phyloP scores from a whole-genome alignment of 805 yeast species.

The Pichia heedii region DNA sequence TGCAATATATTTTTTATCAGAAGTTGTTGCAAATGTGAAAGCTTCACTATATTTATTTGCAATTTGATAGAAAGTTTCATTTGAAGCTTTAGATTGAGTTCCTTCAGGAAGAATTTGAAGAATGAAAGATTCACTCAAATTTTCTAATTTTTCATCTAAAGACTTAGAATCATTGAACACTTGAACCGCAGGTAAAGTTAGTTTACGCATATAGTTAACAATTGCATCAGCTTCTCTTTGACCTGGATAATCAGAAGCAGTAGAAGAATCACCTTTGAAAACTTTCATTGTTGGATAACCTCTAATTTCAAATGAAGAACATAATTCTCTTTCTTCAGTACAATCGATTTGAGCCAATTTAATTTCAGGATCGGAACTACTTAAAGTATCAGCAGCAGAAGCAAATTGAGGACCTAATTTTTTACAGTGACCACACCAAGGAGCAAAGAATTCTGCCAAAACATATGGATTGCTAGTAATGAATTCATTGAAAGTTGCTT shows the following conservation, averaged over 20 bases:
- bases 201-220: constrained; percentile 68
- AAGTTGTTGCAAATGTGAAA: constrained; percentile 48
- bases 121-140: constrained; percentile 41
- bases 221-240: constrained; percentile 78
- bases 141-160: constrained; percentile 41
- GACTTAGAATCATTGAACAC: constrained; percentile 38
- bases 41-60: constrained; percentile 62
- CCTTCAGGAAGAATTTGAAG: constrained; percentile 39
- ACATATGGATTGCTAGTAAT: constrained; percentile 68
- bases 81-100: constrained; percentile 28
- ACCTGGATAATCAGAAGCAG: constrained; percentile 66
- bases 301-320: constrained; percentile 55
- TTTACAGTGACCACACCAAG: constrained; percentile 99
- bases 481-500: constrained; percentile 56
- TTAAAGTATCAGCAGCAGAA: constrained; percentile 59
- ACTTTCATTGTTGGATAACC: constrained; percentile 85
- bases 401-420: constrained; percentile 72
- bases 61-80: constrained; percentile 49
- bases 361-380: constrained; percentile 41
- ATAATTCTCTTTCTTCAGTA: constrained; percentile 65
- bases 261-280: constrained; percentile 42
- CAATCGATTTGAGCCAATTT: constrained; percentile 81
- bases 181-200: constrained; percentile 68
- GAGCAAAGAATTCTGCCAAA: constrained; percentile 82
- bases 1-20: constrained; percentile 26